Evolutionary conservation across 257 asterid genomes (phyloP).

Genomic region (Solanum chiquidenum): DNA sequence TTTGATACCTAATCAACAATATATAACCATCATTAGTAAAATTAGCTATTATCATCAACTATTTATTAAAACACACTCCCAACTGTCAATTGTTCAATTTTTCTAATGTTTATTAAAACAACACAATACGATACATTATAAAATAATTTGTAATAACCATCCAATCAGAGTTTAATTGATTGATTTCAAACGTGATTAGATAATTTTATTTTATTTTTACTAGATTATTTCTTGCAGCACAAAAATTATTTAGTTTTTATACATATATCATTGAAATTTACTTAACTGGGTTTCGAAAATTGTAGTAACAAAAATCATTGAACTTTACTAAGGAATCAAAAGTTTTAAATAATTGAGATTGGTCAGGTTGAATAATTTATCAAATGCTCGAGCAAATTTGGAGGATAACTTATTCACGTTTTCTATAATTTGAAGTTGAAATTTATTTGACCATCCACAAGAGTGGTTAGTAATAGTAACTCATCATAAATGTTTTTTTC

Average conservation of each 20-base stretch:
- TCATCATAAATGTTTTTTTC: neutral
- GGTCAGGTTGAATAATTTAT: no score
- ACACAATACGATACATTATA: neutral
- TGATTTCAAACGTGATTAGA: neutral
- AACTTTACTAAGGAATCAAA: neutral
- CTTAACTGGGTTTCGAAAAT: neutral
- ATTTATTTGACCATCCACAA: neutral
- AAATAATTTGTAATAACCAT: neutral
- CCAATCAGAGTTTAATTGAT: neutral
- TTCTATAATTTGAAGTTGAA: no score
- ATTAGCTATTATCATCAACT: no score
- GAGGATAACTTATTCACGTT: neutral
- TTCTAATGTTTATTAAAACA: neutral
- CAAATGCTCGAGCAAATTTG: neutral
- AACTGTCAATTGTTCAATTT: no score
- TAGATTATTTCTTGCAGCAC: neutral
- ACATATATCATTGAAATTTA: neutral
- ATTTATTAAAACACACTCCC: no score
- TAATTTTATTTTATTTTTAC: neutral
- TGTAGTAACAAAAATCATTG: neutral
- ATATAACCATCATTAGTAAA: no score
- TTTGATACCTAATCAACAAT: no score
- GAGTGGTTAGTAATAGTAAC: neutral
- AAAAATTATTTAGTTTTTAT: no score
- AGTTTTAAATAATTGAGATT: neutral